phyloP scores from a whole-genome alignment of 176 grass and related monocot genomes.

The Musa beccarii region DNA sequence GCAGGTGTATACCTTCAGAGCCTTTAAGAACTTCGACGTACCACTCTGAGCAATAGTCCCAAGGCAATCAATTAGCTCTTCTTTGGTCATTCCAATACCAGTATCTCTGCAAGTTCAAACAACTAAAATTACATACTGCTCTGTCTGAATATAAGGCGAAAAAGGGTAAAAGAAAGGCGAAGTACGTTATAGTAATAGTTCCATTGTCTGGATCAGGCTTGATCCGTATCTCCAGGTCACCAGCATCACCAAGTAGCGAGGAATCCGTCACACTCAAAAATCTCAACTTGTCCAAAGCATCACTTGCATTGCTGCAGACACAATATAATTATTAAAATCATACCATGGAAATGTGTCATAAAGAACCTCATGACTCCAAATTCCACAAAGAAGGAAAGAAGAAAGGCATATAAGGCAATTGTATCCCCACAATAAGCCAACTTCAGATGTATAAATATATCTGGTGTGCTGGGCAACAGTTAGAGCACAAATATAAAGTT shows the following conservation, averaged over 20 bases:
- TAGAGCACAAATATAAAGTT: too few species aligned
- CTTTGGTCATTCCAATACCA: constrained; percentile 96
- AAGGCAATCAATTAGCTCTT: constrained; percentile 96
- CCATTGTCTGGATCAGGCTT: constrained; percentile 74
- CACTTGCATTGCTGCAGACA: constrained; percentile 71
- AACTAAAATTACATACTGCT: not conserved
- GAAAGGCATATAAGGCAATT: too few species aligned
- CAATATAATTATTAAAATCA: not conserved
- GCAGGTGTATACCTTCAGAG: constrained; percentile 47
- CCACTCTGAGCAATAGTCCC: constrained; percentile 97
- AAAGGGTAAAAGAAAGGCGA: not conserved
- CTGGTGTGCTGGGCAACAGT: too few species aligned
- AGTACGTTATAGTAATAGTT: constrained; percentile 67
- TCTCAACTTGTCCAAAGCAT: constrained; percentile 89
- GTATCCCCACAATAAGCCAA: too few species aligned
- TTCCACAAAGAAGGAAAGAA: too few species aligned
- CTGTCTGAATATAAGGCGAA: not conserved
- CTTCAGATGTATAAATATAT: too few species aligned
- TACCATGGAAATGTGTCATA: too few species aligned
- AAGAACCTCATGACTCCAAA: too few species aligned
- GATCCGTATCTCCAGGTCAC: constrained; percentile 75
- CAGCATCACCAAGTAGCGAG: constrained; percentile 52
- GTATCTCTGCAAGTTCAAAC: constrained; percentile 60
- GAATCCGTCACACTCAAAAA: constrained; percentile 80
- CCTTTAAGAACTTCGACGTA: constrained; percentile 86